A percentile compares a stretch with the other conserved stretches of the same genome.
These are phyloP conservation scores for Pyrenophora tritici-repentis DNA, from an alignment of 2,329 filamentous ascomycete genomes.

Conservation along the genomic window DNA sequence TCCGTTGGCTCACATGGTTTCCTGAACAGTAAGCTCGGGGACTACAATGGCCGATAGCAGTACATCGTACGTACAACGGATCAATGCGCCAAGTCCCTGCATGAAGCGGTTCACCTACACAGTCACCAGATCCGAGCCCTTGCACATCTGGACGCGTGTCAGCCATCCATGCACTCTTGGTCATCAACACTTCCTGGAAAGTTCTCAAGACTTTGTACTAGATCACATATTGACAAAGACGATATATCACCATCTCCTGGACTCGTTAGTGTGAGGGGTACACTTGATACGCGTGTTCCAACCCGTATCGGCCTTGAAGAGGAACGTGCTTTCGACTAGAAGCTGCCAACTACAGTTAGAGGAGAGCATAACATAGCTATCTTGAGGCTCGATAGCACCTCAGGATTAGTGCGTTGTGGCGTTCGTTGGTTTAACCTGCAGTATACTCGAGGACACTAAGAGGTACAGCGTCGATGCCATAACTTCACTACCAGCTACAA, in stretches of 20 bases:
- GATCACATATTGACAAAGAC: too few relatives aligned
- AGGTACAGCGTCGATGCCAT: slow-evolving; percentile 5
- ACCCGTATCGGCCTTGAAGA: background rate
- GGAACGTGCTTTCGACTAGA: background rate
- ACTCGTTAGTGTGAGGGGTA: background rate
- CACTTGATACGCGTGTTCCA: background rate
- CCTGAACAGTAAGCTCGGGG: background rate
- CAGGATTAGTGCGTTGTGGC: background rate
- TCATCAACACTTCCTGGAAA: background rate
- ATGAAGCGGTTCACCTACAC: background rate
- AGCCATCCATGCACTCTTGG: too few relatives aligned
- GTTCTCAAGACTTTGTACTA: too few relatives aligned
- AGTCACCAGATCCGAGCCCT: background rate
- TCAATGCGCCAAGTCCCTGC: background rate
- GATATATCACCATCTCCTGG: too few relatives aligned
- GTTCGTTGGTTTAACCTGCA: background rate
- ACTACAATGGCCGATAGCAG: background rate
- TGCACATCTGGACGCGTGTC: background rate
- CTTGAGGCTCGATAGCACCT: background rate
- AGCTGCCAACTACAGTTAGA: background rate
- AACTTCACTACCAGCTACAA: slow-evolving; percentile 4
- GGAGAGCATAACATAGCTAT: background rate
- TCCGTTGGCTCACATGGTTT: background rate
- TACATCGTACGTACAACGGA: background rate
- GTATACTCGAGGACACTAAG: background rate